Evolutionary conservation across 129 eudicot genomes (phyloP).

Genomic region (Glebionis coronaria): DNA sequence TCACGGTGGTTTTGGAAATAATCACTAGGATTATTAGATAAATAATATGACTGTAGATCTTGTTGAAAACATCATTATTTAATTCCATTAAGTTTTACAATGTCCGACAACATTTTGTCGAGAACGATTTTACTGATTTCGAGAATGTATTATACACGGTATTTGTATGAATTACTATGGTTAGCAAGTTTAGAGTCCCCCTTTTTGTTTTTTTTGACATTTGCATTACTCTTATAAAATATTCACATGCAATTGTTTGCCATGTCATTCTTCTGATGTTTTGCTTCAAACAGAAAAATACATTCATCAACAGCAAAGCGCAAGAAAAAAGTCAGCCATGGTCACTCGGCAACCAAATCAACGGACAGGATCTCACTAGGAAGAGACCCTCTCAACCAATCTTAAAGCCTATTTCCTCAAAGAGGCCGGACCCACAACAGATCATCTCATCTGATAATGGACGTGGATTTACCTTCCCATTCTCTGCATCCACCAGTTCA

Average conservation of each 20-base stretch:
- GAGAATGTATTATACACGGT: too few relatives aligned
- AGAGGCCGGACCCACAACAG: conserved; percentile 40
- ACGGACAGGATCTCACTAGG: conserved; percentile 33
- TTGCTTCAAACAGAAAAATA: conserved; percentile 32
- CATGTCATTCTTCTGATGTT: not conserved
- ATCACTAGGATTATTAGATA: too few relatives aligned
- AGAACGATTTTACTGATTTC: too few relatives aligned
- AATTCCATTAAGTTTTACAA: too few relatives aligned
- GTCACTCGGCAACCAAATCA: conserved; percentile 32
- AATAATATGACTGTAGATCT: too few relatives aligned
- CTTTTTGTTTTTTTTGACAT: not conserved
- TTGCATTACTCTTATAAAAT: not conserved
- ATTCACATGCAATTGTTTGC: not conserved
- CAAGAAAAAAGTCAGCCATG: conserved; percentile 31
- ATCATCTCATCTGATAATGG: conserved; percentile 44
- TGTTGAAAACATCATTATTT: too few relatives aligned
- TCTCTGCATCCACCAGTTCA: conserved; percentile 47
- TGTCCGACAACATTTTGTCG: too few relatives aligned
- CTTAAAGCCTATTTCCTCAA: conserved; percentile 55
- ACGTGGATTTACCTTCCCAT: conserved; percentile 66
- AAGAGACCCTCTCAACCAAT: conserved; percentile 46
- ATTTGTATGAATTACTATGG: too few relatives aligned
- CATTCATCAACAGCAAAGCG: conserved; percentile 13
- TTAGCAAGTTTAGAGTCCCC: too few relatives aligned
- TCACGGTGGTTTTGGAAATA: too few relatives aligned